Conservation (phyloP, 2,329 filamentous ascomycete species). For the Botrytis elliptica region DNA sequence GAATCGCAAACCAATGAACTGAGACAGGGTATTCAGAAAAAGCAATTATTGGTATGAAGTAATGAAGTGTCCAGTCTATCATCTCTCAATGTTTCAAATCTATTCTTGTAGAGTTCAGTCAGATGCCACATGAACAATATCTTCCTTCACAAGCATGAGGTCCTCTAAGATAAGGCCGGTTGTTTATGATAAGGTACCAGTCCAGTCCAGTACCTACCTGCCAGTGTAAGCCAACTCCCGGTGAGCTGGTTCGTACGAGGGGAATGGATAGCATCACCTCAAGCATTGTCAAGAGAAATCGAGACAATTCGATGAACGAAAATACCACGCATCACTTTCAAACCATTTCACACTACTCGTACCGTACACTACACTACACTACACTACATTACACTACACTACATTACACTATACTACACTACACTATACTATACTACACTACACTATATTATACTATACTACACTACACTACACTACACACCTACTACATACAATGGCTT, state of each 20-base stretch:
- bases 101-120: not conserved
- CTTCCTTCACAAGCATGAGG: not conserved
- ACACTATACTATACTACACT: too few species aligned
- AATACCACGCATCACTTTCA: not conserved
- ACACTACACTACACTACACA: too few species aligned
- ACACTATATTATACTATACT: too few species aligned
- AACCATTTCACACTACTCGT: not conserved
- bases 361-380: too few species aligned
- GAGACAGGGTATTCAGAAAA: not conserved
- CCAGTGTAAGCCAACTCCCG: not conserved
- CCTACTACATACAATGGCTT: not conserved
- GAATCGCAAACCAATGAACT: not conserved
- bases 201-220: not conserved
- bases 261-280: not conserved
- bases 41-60: not conserved
- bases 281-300: not conserved
- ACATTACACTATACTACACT: too few species aligned
- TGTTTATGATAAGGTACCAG: not conserved
- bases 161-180: not conserved
- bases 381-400: too few species aligned
- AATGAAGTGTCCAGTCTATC: not conserved
- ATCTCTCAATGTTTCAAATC: not conserved
- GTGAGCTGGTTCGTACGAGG: not conserved
- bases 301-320: not conserved
- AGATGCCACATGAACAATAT: not conserved